Conservation (phyloP, 2,329 filamentous ascomycete species). For the Thyridium curvatum region DNA sequence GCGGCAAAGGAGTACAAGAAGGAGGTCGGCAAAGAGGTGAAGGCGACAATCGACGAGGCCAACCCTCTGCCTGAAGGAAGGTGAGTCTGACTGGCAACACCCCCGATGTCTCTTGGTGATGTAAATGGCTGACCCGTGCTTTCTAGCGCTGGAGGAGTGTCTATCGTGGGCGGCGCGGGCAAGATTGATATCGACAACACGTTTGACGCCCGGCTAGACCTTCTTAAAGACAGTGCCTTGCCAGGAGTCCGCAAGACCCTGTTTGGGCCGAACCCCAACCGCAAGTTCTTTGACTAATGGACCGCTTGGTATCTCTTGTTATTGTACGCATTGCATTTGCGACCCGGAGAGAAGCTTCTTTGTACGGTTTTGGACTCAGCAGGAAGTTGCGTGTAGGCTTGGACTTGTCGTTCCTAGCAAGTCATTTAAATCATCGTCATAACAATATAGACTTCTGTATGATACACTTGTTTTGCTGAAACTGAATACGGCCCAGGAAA, state of each 20-base stretch:
- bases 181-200: conserved; percentile 99
- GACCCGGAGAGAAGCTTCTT: neutral
- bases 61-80: conserved; percentile 73
- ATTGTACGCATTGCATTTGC: too few relatives aligned
- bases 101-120: neutral
- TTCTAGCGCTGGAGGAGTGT: conserved; percentile 72
- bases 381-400: too few relatives aligned
- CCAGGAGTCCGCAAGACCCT: conserved; percentile 79
- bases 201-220: conserved; percentile 80
- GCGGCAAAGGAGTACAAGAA: conserved; percentile 82
- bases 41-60: conserved; percentile 69
- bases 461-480: too few relatives aligned
- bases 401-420: neutral
- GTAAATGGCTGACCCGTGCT: conserved; percentile 14
- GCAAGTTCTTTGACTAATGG: conserved; percentile 84
- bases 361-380: too few relatives aligned
- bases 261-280: conserved; percentile 92
- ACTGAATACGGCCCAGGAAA: too few relatives aligned
- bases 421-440: conserved; percentile 7
- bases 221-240: conserved; percentile 79
- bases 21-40: conserved; percentile 61
- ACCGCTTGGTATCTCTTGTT: too few relatives aligned
- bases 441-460: too few relatives aligned
- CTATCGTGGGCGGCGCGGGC: conserved; percentile 73
- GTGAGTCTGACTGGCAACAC: conserved; percentile 48